Percentiles rank a stretch among this genome's conserved stretches.
Evolutionary conservation across 2,329 filamentous ascomycete species (phyloP).

Genomic region (Arthrocladium fulminans): DNA sequence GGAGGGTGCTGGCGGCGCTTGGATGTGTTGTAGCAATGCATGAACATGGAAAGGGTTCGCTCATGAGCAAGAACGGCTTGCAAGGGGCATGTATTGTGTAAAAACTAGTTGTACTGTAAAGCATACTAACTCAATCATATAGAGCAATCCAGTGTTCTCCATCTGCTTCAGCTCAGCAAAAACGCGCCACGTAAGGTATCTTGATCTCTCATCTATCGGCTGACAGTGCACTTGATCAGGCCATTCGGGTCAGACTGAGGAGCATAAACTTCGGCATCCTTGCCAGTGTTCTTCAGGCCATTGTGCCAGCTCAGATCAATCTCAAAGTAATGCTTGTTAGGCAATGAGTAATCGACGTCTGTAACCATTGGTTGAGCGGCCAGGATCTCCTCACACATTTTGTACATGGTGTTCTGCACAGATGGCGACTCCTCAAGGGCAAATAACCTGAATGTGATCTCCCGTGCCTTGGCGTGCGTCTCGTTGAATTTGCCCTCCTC

Average conservation of each 20-base stretch:
- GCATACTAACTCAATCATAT: too few relatives aligned
- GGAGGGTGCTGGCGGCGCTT: too few relatives aligned
- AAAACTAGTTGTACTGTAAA: too few relatives aligned
- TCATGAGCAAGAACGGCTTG: too few relatives aligned
- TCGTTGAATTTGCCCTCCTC: slow-evolving; percentile 61
- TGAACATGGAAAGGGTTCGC: too few relatives aligned
- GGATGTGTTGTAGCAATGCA: too few relatives aligned
- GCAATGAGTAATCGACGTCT: slow-evolving; percentile 70
- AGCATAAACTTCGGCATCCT: slow-evolving; percentile 89
- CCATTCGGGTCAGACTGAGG: slow-evolving; percentile 91
- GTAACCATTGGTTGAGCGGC: slow-evolving; percentile 62
- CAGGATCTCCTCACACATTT: slow-evolving; percentile 87
- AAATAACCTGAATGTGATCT: slow-evolving; percentile 84
- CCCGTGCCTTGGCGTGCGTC: slow-evolving; percentile 67
- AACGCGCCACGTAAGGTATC: not conserved
- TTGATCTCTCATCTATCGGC: slow-evolving; percentile 20
- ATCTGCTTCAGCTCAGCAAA: not conserved
- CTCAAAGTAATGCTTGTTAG: slow-evolving; percentile 99
- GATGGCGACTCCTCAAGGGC: slow-evolving; percentile 84
- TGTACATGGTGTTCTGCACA: slow-evolving; percentile 97
- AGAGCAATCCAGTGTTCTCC: too few relatives aligned
- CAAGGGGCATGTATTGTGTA: too few relatives aligned
- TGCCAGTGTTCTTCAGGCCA: slow-evolving; percentile 85
- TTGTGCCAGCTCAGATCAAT: slow-evolving; percentile 97
- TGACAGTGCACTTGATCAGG: slow-evolving; percentile 85